Base-by-base conservation (phyloP, 345 rosid species). In the Acer negundo region DNA sequence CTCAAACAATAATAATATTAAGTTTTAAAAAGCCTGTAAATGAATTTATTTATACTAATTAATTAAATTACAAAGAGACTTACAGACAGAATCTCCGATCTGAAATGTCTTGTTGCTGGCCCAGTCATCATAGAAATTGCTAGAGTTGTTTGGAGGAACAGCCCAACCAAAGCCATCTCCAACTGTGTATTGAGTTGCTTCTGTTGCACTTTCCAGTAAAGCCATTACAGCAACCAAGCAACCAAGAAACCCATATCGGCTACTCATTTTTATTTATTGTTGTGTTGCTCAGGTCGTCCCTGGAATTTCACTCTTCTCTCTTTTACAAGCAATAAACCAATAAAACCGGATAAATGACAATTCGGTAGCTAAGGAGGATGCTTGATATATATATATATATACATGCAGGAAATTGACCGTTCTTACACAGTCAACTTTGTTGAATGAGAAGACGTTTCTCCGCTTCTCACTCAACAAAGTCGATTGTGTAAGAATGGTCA, bases 101-200 rank as follows among this genome's bases (percentile, higher is more conserved):
- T 20, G 10, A 59, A 82, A 75, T 20, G 85, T 58, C 24, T 62
- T 78, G 35, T 31, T 72, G 28, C 19, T 56, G 31, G 75, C 75
- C 82, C 80, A 82, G 0, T 62, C 17, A 8, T 40, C 75, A 38
- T 82, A 79, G 58, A 42, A 82, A 2, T n/a, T 72, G 6, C 10
- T 3, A 19, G 80, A 67, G 71, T 56, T 72, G 20, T 55, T 79
- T 10, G 72, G 79, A 49, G 83, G 87, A 22, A 77, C 66, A 4
- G 62, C 76, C 82, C 87, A 81, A 19, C 81, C 83, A 40, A 17
- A 19, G 31, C 40, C 23, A 17, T 67, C 73, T 6, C 84, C 81
- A 51, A 51, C 15, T 81, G 77, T 8, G 22, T 26, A 31, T 76
- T 51, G n/a, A 51, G 58, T 51, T 16, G 76, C 10, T 24, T 75